Conservation (phyloP, 1,284 basidiomycete species). For the Apiotrichum sp. region DNA sequence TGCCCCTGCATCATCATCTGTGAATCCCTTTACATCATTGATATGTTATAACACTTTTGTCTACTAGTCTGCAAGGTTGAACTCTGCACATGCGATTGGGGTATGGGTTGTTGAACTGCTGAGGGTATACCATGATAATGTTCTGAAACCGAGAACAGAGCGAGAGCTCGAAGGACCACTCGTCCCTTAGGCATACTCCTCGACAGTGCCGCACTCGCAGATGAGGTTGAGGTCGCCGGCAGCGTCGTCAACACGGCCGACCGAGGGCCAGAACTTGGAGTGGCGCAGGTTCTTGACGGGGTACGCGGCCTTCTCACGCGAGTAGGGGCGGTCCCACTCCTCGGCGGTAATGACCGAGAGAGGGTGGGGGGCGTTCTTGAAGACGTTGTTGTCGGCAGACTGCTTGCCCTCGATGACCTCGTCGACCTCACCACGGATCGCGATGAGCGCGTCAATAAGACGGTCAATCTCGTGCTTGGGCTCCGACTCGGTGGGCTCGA, state of each 20-base stretch:
- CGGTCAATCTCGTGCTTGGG: slow-evolving; percentile 82
- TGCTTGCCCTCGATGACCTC: slow-evolving; percentile 80
- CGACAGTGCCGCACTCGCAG: slow-evolving; percentile 83
- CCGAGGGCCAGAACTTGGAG: slow-evolving; percentile 91
- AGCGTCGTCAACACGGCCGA: slow-evolving; percentile 78
- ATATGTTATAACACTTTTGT: slow-evolving; percentile 1
- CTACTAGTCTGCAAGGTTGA: slow-evolving; percentile 4
- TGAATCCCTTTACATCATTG: background rate
- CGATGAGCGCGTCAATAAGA: slow-evolving; percentile 95
- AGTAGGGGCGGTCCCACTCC: slow-evolving; percentile 84
- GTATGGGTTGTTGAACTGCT: background rate
- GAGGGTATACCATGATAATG: background rate
- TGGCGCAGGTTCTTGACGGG: slow-evolving; percentile 69
- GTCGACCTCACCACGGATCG: slow-evolving; percentile 84
- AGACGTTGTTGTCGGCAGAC: slow-evolving; percentile 73
- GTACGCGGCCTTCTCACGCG: slow-evolving; percentile 75
- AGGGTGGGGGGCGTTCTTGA: slow-evolving; percentile 92
- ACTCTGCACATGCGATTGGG: background rate
- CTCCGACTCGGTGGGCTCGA: slow-evolving; percentile 93
- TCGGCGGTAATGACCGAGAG: slow-evolving; percentile 66
- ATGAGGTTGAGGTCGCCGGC: slow-evolving; percentile 47
- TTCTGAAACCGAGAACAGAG: no score
- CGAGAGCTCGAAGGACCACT: no score
- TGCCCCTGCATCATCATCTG: background rate
- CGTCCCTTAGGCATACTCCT: slow-evolving; percentile 53